Base-by-base conservation (phyloP, 371 early-diverging fungal genomes). In the Catenaria anguillulae region DNA sequence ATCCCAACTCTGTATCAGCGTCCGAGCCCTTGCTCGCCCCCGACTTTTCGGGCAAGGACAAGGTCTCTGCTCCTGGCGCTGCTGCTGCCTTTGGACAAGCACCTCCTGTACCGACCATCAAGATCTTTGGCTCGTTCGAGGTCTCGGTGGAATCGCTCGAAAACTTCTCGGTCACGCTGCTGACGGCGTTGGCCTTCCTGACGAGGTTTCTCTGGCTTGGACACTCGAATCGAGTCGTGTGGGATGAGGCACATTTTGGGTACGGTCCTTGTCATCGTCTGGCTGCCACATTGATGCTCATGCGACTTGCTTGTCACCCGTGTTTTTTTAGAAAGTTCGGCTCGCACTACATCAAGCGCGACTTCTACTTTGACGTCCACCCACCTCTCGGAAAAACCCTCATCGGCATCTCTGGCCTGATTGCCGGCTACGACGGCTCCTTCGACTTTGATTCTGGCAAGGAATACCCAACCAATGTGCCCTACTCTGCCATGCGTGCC, bases 321-420 rank as follows among this genome's bases (percentile, higher is more conserved):
- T 31, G 29, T 23, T 19, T 17, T 13, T 31, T 19, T 61, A 75
- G 79, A 42, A 78, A 91, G 83, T 97, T 97, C 74, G 98, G 90
- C 24, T 88, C 90, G 24, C 80, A 93, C 71, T 97, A 97, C 73
- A 72, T 97, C 61, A 89, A 92, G 63, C 81, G 84, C 56, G 86
- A 87, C 50, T 99, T 99, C 70, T 86, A 98, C 72, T 97, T 96
- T 72, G 99, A 99, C 74, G 99, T 99, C 1, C 99, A 99, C 77
- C 99, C 99, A 50, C 99, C 99, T 1, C 81, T 99, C 48, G 99
- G 99, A 56, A 99, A 99, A 75, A 92, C 99, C 79, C 76, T 99
- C 33, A 87, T 93, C 21, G 99, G 92, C 2, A 73, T 99, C 15
- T 84, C 94, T 19, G 99, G 93, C 56, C 73, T 82, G 43, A 56